Percentiles rank a stretch among this genome's conserved stretches.
Conservation (phyloP, 257 asterid genomes). For the Prunella vulgaris region DNA sequence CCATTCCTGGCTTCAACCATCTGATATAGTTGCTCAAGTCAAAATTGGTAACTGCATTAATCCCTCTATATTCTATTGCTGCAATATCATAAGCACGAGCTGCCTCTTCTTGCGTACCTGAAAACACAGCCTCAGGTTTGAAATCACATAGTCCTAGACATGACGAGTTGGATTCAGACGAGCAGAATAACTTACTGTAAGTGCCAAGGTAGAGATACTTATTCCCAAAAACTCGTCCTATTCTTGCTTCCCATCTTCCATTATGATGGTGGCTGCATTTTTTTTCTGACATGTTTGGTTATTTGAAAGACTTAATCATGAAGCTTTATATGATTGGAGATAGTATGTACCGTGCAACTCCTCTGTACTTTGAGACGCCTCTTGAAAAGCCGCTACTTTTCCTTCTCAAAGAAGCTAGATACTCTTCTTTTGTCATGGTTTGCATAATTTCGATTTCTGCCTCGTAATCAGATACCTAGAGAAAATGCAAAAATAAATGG, state of each 20-base stretch:
- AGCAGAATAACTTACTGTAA: constrained; percentile 40
- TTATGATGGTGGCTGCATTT: constrained; percentile 59
- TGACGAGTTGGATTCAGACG: background rate
- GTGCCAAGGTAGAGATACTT: constrained; percentile 69
- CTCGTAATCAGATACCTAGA: constrained; percentile 45
- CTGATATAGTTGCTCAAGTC: constrained; percentile 55
- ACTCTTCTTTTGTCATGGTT: constrained; percentile 47
- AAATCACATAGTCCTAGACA: background rate
- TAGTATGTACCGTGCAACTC: constrained; percentile 63
- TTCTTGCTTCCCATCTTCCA: constrained; percentile 73
- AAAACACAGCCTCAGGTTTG: background rate
- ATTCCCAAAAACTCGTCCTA: constrained; percentile 58
- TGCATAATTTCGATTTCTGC: constrained; percentile 45
- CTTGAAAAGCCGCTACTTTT: constrained; percentile 85
- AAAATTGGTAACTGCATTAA: constrained; percentile 56
- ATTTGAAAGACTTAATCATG: background rate
- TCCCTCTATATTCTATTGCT: constrained; percentile 59
- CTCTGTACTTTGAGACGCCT: constrained; percentile 83
- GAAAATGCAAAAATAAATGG: background rate
- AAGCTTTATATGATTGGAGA: background rate
- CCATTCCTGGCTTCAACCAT: constrained; percentile 45
- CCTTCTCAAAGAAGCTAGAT: constrained; percentile 55
- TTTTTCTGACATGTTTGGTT: background rate
- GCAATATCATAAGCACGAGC: constrained; percentile 66
- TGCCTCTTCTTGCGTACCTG: constrained; percentile 67